Evolutionary conservation across 2,329 filamentous ascomycete genomes (phyloP).

Genomic region (Coniochaeta sp.): DNA sequence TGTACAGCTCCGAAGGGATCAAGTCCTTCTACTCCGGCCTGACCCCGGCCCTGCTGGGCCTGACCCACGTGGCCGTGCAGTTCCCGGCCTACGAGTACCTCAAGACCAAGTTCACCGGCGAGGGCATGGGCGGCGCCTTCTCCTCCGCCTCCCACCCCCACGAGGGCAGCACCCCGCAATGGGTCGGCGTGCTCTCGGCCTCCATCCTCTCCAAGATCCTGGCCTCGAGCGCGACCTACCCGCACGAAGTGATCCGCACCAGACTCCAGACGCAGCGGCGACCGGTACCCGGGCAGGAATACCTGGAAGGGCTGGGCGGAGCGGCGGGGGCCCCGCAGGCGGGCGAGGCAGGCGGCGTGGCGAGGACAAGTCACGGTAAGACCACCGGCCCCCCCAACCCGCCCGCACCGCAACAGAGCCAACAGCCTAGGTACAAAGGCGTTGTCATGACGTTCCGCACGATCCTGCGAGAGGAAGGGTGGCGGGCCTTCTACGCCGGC

Average conservation of each 20-base stretch:
- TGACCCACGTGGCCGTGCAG: constrained; percentile 94
- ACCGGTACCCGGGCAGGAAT: constrained; percentile 48
- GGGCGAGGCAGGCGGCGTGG: constrained; percentile 19
- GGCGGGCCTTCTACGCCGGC: constrained; percentile 93
- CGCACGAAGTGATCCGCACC: constrained; percentile 92
- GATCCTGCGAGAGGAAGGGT: constrained; percentile 86
- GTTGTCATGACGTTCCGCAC: constrained; percentile 74
- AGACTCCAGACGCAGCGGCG: constrained; percentile 88
- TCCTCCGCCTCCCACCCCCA: constrained; percentile 49
- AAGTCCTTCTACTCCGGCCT: constrained; percentile 92
- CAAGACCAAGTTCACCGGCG: constrained; percentile 83
- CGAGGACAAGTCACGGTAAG: constrained; percentile 9
- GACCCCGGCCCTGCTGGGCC: constrained; percentile 80
- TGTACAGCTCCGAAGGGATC: constrained; percentile 87
- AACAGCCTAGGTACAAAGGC: constrained; percentile 60
- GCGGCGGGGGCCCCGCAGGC: constrained; percentile 32
- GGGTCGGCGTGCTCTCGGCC: constrained; percentile 75
- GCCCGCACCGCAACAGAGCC: constrained; percentile 15
- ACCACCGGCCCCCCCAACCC: background rate
- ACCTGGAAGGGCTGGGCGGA: constrained; percentile 39
- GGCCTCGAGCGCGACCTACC: constrained; percentile 91
- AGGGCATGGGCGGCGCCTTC: constrained; percentile 66
- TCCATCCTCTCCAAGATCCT: constrained; percentile 92
- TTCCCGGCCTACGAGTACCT: constrained; percentile 94
- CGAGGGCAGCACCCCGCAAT: constrained; percentile 22